Percentiles rank a stretch among this genome's conserved stretches.
phyloP scores from a whole-genome alignment of 805 yeast genomes.

The Kazachstania psychrophila region DNA sequence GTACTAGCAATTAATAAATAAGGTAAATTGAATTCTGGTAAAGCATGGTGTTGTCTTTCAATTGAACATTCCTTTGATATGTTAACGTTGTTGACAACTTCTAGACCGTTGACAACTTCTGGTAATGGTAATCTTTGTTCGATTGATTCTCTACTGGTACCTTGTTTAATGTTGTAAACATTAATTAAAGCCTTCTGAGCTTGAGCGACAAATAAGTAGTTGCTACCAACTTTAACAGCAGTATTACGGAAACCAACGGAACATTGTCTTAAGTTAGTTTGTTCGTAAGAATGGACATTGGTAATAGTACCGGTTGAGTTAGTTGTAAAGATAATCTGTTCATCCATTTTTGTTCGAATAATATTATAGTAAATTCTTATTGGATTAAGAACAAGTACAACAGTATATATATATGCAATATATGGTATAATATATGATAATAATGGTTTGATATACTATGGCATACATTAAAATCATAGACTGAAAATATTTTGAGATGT shows the following conservation, averaged over 20 bases:
- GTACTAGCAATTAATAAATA: slow-evolving; percentile 61
- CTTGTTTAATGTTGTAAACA: slow-evolving; percentile 45
- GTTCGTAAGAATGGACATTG: slow-evolving; percentile 24
- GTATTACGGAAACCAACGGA: slow-evolving; percentile 43
- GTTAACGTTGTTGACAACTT: slow-evolving; percentile 17
- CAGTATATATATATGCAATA: too few species aligned
- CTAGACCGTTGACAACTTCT: slow-evolving; percentile 52
- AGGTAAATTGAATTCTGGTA: slow-evolving; percentile 42
- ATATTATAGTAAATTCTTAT: too few species aligned
- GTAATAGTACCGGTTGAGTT: slow-evolving; percentile 22
- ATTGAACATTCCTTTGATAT: too few species aligned
- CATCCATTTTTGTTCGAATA: slow-evolving; percentile 10
- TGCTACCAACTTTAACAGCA: slow-evolving; percentile 45
- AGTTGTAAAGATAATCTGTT: slow-evolving; percentile 27
- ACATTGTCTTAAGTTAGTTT: slow-evolving; percentile 27
- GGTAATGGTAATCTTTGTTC: slow-evolving; percentile 81
- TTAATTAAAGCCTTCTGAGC: slow-evolving; percentile 65
- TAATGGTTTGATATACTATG: too few species aligned
- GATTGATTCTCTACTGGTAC: slow-evolving; percentile 38
- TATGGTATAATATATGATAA: too few species aligned
- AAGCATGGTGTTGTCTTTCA: too few species aligned
- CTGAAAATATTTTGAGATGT: slow-evolving; percentile 10
- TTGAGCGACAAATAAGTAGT: slow-evolving; percentile 54
- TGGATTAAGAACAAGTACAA: too few species aligned
- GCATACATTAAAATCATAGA: too few species aligned